Base-by-base conservation (phyloP, 2,329 filamentous ascomycete genomes). In the Calycina marina region DNA sequence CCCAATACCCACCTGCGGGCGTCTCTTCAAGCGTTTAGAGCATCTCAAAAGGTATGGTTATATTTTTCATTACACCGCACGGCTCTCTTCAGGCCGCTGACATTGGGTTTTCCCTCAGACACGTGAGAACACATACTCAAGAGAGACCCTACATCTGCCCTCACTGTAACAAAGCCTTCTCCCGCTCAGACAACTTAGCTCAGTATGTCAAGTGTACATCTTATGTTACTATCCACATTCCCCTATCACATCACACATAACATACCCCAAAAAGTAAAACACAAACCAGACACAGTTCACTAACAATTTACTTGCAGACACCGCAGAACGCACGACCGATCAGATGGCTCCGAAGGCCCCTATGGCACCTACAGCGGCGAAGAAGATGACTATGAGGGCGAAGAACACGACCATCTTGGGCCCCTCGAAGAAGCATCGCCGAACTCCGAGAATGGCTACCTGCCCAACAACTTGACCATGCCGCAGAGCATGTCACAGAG, bases 101-200 rank as follows among this genome's bases (percentile, higher is more conserved):
- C 61, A 50, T 45, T n/a, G n/a, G n/a, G 43, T 53, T 52, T 55
- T 38, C 59, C 57, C 55, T 49, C 70, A 93, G 86, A 69, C 90
- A 98, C 64, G 90, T 98, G 58, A 82, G 90, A 62, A 98, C 90
- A 52, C 90, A 98, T 68, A 98, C 90, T 35, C 90, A 98, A 68
- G 90, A 98, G 67, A 83, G 88, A 62, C 90, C 90, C 48, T 98
- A 98, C 61, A 78, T 92, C 55, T 98, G 90, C 72, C 81, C 82
- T 48, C 78, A 93, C 59, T 98, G 90, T 73, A 93, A 82, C 69
- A 96, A 96, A 68, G 88, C 88, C 45, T 98, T 98, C 60, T 96
- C 90, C 38, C 72, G 90, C 61, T 96, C 88, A 52, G 90, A 98
- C 65, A 98, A 98, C 58, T 79, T 98, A 60, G 90, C 90, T 58